These are phyloP conservation scores for Cymbidium sinense DNA, from an alignment of 106 monocot genomes.

Conservation along the genomic window DNA sequence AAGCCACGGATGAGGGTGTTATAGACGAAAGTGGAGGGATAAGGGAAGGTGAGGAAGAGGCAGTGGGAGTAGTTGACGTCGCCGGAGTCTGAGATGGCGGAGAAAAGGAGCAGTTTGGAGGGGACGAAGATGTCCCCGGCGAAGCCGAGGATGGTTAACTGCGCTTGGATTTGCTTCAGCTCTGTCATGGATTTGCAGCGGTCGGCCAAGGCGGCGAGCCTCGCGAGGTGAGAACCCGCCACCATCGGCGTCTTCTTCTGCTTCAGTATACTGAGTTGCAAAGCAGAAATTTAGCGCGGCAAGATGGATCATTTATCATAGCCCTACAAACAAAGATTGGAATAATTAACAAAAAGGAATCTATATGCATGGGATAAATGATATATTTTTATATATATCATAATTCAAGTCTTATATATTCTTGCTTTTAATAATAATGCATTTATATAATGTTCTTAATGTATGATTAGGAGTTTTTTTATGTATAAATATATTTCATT, in stretches of 20 bases:
- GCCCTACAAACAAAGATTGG: no score
- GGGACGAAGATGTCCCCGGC: slow-evolving; percentile 21
- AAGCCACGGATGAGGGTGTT: slow-evolving; percentile 61
- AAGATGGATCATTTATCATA: no score
- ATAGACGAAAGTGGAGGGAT: slow-evolving; percentile 34
- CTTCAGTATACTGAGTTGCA: no score
- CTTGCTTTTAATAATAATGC: no score
- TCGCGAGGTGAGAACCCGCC: neutral
- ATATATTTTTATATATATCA: no score
- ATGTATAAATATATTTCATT: no score
- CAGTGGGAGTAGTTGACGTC: slow-evolving; percentile 29
- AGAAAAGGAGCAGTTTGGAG: slow-evolving; percentile 54
- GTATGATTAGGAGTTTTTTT: no score
- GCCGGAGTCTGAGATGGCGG: slow-evolving; percentile 37
- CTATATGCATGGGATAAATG: no score
- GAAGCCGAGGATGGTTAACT: slow-evolving; percentile 24
- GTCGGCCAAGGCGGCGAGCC: slow-evolving; percentile 8
- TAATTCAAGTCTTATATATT: no score
- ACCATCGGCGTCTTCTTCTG: neutral
- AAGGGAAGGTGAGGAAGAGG: slow-evolving; percentile 22
- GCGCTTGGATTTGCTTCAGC: slow-evolving; percentile 46
- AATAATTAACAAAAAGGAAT: no score
- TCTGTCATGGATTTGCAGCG: slow-evolving; percentile 36
- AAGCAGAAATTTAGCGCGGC: no score
- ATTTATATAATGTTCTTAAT: no score